Evolutionary conservation across 2,329 filamentous ascomycete genomes (phyloP), one percentile per base, ranked within the genome.

Genomic region (Dothistroma pini): DNA sequence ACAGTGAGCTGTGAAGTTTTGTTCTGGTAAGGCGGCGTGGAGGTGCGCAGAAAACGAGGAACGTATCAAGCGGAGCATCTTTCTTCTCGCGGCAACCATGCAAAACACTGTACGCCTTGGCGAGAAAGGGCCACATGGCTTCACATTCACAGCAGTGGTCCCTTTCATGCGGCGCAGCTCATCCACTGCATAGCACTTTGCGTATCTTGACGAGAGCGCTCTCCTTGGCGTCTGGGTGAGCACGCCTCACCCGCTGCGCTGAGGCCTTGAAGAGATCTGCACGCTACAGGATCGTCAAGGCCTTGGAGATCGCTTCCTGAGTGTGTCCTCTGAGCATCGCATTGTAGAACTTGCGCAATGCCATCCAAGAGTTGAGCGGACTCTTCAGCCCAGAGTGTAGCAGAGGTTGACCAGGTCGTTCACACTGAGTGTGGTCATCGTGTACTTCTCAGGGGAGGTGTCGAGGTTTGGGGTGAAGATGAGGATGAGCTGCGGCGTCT

Each of bases 41-140:
- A 57, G 78, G 77, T 59, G 78, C 78, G 49, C 76, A 77, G 62
- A 81, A 65, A 12, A 64, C 62, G 53, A 85, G 75, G 71, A 83
- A 84, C 19, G 74, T 70, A 53, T 80, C 75, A 32, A 85, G 74
- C 50, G 79, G 74, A 25, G 81, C 77, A 38, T 77, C 74, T 22
- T 74, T 71, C 63, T 79, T 79, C 66, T 81, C 80, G 56, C 80
- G 69, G 49, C 78, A 73, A 66, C 84, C 82, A 51, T 82, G 79
- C 53, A 84, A 75, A 61, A 78, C 76, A 34, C 82, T 84, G 75
- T 83, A 85, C 19, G 82, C 80, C 68, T 83, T 83, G 53, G 81
- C 80, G 60, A 84, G 71, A 61, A 85, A 73, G 53, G 76, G 47
- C 63, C 60, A 84, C 65, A 82, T 78, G 61, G 77, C 75, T 66